phyloP scores from a whole-genome alignment of 306 rosid genomes.

The Lupinus albus region DNA sequence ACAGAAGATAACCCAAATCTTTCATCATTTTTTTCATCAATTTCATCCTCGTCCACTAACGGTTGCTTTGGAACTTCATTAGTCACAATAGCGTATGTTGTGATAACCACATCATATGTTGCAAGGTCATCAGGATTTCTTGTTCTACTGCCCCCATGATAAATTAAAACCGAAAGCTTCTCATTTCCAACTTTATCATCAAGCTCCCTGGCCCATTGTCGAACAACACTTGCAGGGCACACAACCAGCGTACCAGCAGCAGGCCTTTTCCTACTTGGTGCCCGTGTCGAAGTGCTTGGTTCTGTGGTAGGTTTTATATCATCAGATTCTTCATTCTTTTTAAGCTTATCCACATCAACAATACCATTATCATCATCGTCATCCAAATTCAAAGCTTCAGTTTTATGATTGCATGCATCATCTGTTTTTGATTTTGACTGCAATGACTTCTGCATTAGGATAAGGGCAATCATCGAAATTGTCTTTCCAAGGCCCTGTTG shows the following conservation, averaged over 20 bases:
- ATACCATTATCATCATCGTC: conserved; percentile 68
- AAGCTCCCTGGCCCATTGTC: conserved; percentile 96
- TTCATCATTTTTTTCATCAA: conserved; percentile 71
- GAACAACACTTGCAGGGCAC: conserved; percentile 95
- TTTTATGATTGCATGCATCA: conserved; percentile 53
- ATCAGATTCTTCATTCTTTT: conserved; percentile 51
- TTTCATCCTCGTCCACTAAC: conserved; percentile 77
- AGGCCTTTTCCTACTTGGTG: conserved; percentile 73
- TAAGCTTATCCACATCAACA: conserved; percentile 50
- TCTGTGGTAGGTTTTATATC: conserved; percentile 56
- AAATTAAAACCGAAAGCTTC: conserved; percentile 68
- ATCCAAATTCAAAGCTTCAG: conserved; percentile 90
- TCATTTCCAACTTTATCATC: conserved; percentile 83
- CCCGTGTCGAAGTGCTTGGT: conserved; percentile 58
- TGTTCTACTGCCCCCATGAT: conserved; percentile 94
- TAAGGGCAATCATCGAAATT: conserved; percentile 87
- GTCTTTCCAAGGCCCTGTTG: conserved; percentile 99
- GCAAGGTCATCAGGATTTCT: conserved; percentile 81
- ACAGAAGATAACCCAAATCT: conserved; percentile 71
- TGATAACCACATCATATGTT: conserved; percentile 85
- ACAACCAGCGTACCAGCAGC: conserved; percentile 97
- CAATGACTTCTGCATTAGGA: conserved; percentile 72
- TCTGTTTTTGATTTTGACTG: conserved; percentile 67
- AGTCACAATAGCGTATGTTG: conserved; percentile 87
- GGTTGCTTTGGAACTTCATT: conserved; percentile 96